Percentiles rank a stretch among this genome's conserved stretches.
Conservation (phyloP, 148 eudicot species). For the Nepenthes gracilis region DNA sequence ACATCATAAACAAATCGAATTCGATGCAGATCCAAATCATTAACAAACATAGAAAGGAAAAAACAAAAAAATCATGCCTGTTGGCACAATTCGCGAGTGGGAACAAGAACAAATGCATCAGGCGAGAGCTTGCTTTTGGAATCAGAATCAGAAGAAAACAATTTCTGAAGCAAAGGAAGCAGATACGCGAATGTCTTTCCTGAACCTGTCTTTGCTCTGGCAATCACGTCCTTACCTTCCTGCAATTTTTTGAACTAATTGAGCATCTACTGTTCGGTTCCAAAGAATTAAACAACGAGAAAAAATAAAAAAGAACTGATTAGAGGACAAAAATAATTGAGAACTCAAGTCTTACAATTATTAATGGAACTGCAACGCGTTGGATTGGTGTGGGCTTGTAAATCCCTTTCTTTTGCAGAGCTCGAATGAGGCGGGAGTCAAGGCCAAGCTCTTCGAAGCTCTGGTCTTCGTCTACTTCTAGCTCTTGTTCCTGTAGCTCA, state of each 20-base stretch:
- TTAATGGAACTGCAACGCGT: constrained; percentile 58
- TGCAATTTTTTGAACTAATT: constrained; percentile 5
- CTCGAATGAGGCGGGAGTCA: constrained; percentile 68
- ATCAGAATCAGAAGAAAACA: constrained; percentile 44
- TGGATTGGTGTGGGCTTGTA: constrained; percentile 74
- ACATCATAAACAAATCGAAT: too few species aligned
- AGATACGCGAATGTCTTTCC: constrained; percentile 91
- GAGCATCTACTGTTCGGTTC: background rate
- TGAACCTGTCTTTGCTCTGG: constrained; percentile 93
- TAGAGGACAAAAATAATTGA: background rate
- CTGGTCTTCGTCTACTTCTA: constrained; percentile 38
- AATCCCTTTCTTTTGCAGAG: constrained; percentile 51
- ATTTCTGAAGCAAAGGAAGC: constrained; percentile 84
- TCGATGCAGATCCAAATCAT: too few species aligned
- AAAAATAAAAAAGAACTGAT: background rate
- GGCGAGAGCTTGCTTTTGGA: constrained; percentile 37
- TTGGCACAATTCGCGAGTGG: constrained; percentile 73
- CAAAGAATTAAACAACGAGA: too few species aligned
- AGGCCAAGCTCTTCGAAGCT: constrained; percentile 66
- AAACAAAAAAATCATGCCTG: constrained; percentile 29
- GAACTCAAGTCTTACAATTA: constrained; percentile 34
- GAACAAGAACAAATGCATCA: constrained; percentile 56
- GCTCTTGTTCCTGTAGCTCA: constrained; percentile 5
- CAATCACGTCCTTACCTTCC: constrained; percentile 97
- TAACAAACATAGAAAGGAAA: background rate